Base-by-base conservation (phyloP, 441 rosid genomes). In the Flueggea neowawraea region DNA sequence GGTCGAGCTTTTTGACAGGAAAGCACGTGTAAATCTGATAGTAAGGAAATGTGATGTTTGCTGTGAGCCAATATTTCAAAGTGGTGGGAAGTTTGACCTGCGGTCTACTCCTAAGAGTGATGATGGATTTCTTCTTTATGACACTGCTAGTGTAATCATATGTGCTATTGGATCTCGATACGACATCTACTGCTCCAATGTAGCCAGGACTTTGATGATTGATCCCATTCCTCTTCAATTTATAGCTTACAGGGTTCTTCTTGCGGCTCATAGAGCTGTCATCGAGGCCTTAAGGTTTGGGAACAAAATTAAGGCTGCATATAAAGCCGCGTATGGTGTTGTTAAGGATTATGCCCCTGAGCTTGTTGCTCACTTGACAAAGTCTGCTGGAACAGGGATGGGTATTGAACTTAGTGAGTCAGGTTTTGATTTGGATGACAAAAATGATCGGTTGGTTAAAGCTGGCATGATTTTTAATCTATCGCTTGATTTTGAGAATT, bases 321-420 rank as follows among this genome's bases (percentile, higher is more conserved):
- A 91, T 73, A 77, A 75, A 63, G 89, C 91, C 54, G 98, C 95
- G 17, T 66, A 84, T 39, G 68, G 85, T 0, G 82, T 84, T 47
- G 88, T 89, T 49, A 77, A 85, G 77, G 82, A 74, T 58, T 89
- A 89, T 53, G 85, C 89, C 50, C 91, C 96, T 55, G 90, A 91
- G 57, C 73, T 91, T 41, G 73, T 67, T 55, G 73, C 89, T 53
- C 77, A 85, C 58, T 57, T 91, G 57, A 91, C 98, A 17, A 91
- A 78, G 78, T 77, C 92, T 76, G 95, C 91, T 2, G 98, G 98
- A 67, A 91, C 95, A 22, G 95, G 98, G 52, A 84, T 91, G 6
- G 98, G 98, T 47, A 88, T 91, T 56, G 98, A 89, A 70, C 89
- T 91, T 73, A 86, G 96, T 8, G 96, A 91, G 75, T 80, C 95